Conservation (phyloP, 2,329 filamentous ascomycete species). For the Aureobasidium lini region DNA sequence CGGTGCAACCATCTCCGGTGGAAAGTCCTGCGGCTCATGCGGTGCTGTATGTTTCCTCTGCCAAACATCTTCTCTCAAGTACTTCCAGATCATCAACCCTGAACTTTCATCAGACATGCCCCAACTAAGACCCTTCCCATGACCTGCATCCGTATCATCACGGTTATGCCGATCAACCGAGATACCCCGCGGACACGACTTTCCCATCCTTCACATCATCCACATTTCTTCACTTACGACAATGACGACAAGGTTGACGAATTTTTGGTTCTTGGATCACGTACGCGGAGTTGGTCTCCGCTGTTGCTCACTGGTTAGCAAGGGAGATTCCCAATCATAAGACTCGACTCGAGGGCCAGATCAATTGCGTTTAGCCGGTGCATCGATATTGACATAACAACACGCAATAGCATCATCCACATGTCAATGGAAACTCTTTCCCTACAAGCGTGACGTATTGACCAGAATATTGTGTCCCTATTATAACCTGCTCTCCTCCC, state of each 20-base stretch:
- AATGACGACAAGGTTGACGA: neutral
- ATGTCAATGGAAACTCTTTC: neutral
- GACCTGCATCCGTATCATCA: neutral
- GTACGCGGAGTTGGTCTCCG: neutral
- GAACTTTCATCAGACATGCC: constrained; percentile 20
- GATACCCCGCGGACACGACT: neutral
- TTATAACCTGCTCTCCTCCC: neutral
- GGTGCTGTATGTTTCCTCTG: constrained; percentile 22
- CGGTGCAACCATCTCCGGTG: constrained; percentile 21
- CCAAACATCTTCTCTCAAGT: neutral
- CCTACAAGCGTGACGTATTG: neutral
- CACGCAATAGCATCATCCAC: neutral
- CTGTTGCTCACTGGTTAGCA: neutral
- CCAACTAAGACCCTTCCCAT: constrained; percentile 17
- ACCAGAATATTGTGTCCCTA: neutral
- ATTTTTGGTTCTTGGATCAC: neutral
- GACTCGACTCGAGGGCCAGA: no score
- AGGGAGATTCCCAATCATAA: no score
- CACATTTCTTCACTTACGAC: neutral
- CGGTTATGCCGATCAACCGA: neutral
- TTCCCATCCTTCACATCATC: neutral
- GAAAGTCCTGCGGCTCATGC: constrained; percentile 28
- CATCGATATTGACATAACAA: neutral
- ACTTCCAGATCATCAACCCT: neutral
- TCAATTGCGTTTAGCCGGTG: no score